Percentiles rank a stretch among this genome's conserved stretches.
phyloP scores from a whole-genome alignment of 2,329 filamentous ascomycete species.

The Trichoderma sp. region DNA sequence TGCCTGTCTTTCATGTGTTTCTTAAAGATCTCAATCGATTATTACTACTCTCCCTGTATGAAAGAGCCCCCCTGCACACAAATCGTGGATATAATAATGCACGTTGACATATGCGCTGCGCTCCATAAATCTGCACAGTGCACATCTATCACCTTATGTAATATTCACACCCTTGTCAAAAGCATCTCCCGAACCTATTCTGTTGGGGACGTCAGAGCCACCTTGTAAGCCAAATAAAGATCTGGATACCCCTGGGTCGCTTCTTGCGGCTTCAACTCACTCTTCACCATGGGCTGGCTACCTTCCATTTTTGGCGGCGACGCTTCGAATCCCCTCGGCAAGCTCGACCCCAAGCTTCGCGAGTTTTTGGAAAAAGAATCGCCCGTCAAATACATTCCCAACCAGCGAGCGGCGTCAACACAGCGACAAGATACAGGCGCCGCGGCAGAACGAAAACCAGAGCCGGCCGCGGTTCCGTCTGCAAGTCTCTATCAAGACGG shows the following conservation, averaged over 20 bases:
- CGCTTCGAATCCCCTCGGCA: slow-evolving; percentile 57
- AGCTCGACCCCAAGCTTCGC: slow-evolving; percentile 78
- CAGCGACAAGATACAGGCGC: slow-evolving; percentile 22
- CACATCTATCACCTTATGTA: slow-evolving; percentile 5
- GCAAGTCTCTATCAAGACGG: slow-evolving; percentile 58
- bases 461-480: slow-evolving; percentile 40
- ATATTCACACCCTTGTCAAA: slow-evolving; percentile 20
- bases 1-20: not conserved
- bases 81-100: slow-evolving; percentile 4
- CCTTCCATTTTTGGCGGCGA: slow-evolving; percentile 52
- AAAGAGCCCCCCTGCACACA: not conserved
- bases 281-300: slow-evolving; percentile 55
- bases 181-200: slow-evolving; percentile 15
- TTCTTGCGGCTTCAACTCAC: not conserved
- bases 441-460: slow-evolving; percentile 22
- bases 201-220: slow-evolving; percentile 20
- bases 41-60: not conserved
- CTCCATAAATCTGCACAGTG: slow-evolving; percentile 14
- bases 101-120: not conserved
- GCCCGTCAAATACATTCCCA: slow-evolving; percentile 62
- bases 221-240: not conserved
- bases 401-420: slow-evolving; percentile 25
- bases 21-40: not conserved
- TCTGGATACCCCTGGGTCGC: slow-evolving; percentile 12
- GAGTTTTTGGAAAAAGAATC: slow-evolving; percentile 84